Conservation (phyloP, 805 yeast genomes). For the Yamadazyma scolyti region DNA sequence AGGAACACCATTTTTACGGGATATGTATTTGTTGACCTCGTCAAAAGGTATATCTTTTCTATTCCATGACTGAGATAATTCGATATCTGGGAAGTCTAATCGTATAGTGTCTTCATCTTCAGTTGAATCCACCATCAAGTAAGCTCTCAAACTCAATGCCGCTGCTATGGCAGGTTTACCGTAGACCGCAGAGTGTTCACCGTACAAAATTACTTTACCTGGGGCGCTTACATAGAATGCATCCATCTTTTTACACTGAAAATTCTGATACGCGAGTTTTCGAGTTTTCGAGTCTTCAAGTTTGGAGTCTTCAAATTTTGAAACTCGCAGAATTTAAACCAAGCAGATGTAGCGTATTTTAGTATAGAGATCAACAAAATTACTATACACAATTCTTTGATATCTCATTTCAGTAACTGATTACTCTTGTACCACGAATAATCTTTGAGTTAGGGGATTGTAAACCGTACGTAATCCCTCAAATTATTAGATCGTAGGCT, state of each 20-base stretch:
- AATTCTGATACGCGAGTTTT: conserved; percentile 1
- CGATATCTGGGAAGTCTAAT: conserved; percentile 82
- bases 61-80: conserved; percentile 62
- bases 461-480: no score
- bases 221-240: conserved; percentile 83
- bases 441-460: no score
- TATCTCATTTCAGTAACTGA: no score
- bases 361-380: no score
- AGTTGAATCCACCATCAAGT: conserved; percentile 58
- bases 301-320: neutral
- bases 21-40: conserved; percentile 18
- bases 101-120: conserved; percentile 39
- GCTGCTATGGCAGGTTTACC: conserved; percentile 96
- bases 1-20: conserved; percentile 20
- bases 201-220: conserved; percentile 92
- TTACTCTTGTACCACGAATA: no score
- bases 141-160: conserved; percentile 82
- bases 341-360: no score
- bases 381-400: no score
- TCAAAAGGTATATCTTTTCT: conserved; percentile 61
- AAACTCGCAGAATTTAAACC: no score
- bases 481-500: no score
- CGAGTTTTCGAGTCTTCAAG: neutral
- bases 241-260: neutral
- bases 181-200: conserved; percentile 95